Evolutionary conservation across 164 flowering plant genomes (phyloP).

Genomic region (Chimonanthus salicifolius): DNA sequence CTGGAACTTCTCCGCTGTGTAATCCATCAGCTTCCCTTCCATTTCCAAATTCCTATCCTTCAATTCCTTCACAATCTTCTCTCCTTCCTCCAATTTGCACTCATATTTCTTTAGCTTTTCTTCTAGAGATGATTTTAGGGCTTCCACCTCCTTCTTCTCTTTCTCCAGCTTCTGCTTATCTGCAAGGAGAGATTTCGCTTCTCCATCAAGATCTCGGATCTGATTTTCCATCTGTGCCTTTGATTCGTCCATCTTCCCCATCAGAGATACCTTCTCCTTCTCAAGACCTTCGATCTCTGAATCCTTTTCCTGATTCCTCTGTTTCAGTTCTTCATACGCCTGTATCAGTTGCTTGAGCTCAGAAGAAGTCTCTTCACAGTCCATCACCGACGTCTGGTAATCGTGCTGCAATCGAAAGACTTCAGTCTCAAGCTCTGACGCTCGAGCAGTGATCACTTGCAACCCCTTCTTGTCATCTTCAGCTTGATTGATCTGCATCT

Average conservation of each 20-base stretch:
- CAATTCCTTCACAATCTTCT: slow-evolving; percentile 13
- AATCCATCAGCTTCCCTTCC: neutral
- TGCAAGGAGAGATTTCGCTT: slow-evolving; percentile 18
- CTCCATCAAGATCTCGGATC: slow-evolving; percentile 15
- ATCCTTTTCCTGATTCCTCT: slow-evolving; percentile 28
- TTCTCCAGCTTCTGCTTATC: slow-evolving; percentile 18
- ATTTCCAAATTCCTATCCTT: slow-evolving; percentile 21
- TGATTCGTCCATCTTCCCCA: slow-evolving; percentile 15
- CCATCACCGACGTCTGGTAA: slow-evolving; percentile 36
- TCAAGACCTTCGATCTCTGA: slow-evolving; percentile 23
- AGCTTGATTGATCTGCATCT: slow-evolving; percentile 1
- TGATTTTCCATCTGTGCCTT: slow-evolving; percentile 11
- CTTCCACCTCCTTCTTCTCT: slow-evolving; percentile 16
- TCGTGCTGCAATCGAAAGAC: slow-evolving; percentile 65
- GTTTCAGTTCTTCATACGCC: slow-evolving; percentile 16
- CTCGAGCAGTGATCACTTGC: slow-evolving; percentile 28
- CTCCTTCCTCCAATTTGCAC: slow-evolving; percentile 20
- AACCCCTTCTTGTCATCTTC: slow-evolving; percentile 2
- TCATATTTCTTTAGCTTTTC: slow-evolving; percentile 2
- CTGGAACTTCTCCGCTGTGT: neutral
- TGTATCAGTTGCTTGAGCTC: slow-evolving; percentile 35
- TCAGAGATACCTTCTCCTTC: slow-evolving; percentile 29
- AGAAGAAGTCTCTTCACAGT: slow-evolving; percentile 25
- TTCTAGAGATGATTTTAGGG: slow-evolving; percentile 14
- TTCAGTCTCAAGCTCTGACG: slow-evolving; percentile 55